Base-by-base conservation (phyloP, 1,284 basidiomycete species). In the Xerocomus amazonicus region DNA sequence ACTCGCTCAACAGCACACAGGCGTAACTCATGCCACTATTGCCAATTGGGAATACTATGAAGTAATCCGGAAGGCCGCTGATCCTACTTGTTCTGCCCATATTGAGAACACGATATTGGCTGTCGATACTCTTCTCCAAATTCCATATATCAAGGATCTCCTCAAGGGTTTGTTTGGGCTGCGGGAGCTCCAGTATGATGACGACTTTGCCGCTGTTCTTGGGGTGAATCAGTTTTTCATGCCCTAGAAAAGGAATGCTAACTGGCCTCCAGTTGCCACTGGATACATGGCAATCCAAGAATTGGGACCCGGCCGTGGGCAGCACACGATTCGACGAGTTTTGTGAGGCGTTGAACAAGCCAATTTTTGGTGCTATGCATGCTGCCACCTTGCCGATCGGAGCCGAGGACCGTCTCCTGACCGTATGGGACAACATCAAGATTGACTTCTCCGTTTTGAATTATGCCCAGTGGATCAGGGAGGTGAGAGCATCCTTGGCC, bases 1-100 rank as follows among this genome's bases (percentile, higher is more conserved):
- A 33, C 12, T 28, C 8, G 23, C 12, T 52, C 28, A 52, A 19
- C 43, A 13, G 17, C 33, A 31, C 17, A 12, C 41, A 87, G 84
- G 72, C 34, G 87, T 90, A 13, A 89, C 85, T 1, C 87, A 90
- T 61, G 87, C 92, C 4, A 70, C 79, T 12, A 67, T 88, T 16
- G 71, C 78, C 50, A 86, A 87, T 59, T 90, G 88, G 87, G 81
- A 90, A 68, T 97, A 96, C 70, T 87, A 85, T 76, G 92, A 94
- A 47, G 78, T 93, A 39, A 92, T 97, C 60, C 82, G 90, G 36
- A 73, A 74, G 19, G 86, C 86, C 27, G 90, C 87, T 1, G 81
- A 89, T 57, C 74, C 79, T 1, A 76, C 73, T 31, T 97, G 94
- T 65, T 82, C 88, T 9, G 63, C 69, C 9, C 81, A 87, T 52